These are phyloP conservation scores for Sporothrix curviconia DNA, from an alignment of 2,329 filamentous ascomycete species.

Conservation along the genomic window DNA sequence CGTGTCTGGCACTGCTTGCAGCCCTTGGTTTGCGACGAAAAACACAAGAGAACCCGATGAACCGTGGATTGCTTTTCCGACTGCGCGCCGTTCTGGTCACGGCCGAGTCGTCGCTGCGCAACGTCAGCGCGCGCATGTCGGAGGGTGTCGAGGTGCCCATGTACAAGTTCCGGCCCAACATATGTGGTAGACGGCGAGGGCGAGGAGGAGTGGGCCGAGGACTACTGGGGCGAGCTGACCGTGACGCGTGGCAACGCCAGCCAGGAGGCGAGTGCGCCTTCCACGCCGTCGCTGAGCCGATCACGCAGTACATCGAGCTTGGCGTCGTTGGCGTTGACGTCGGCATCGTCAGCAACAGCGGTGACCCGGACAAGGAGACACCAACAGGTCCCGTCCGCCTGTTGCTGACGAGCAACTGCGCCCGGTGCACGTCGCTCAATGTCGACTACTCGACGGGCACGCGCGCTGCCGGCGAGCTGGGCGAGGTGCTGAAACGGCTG, in stretches of 20 bases:
- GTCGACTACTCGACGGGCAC: slow-evolving; percentile 63
- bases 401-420: slow-evolving; percentile 62
- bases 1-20: background rate
- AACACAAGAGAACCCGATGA: background rate
- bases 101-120: slow-evolving; percentile 60
- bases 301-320: no score
- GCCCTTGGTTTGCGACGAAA: background rate
- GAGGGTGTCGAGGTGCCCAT: slow-evolving; percentile 49
- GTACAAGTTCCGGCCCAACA: slow-evolving; percentile 65
- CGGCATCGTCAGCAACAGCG: no score
- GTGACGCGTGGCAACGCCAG: slow-evolving; percentile 25
- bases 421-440: slow-evolving; percentile 62
- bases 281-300: no score
- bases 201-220: slow-evolving; percentile 58
- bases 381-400: slow-evolving; percentile 37
- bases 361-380: background rate
- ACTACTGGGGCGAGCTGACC: slow-evolving; percentile 61
- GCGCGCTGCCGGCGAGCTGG: slow-evolving; percentile 47
- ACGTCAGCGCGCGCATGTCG: slow-evolving; percentile 54
- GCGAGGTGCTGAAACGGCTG: slow-evolving; percentile 61
- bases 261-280: no score
- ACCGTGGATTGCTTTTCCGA: slow-evolving; percentile 37
- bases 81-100: slow-evolving; percentile 68
- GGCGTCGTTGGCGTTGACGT: no score
- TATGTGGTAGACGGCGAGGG: slow-evolving; percentile 60